Evolutionary conservation across 2,329 filamentous ascomycete species (phyloP).

Genomic region (Phoma sp.): DNA sequence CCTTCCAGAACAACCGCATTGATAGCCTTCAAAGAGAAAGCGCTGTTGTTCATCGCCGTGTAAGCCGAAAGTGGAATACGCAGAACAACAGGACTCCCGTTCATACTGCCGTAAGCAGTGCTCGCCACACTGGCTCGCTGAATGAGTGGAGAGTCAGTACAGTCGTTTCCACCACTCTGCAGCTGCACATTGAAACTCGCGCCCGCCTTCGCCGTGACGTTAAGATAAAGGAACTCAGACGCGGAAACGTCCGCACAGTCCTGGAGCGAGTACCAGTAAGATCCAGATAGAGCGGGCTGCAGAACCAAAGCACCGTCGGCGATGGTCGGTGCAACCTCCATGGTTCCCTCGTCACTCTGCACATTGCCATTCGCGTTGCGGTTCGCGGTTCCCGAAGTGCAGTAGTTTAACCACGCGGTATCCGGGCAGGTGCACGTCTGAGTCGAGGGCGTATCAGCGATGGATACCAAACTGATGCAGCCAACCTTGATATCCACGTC

Average conservation of each 20-base stretch:
- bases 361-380: constrained; percentile 9
- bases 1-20: constrained; percentile 8
- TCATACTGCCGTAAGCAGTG: constrained; percentile 10
- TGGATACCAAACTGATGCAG: constrained; percentile 6
- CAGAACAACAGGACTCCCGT: constrained; percentile 8
- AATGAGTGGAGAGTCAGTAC: not conserved
- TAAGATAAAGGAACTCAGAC: constrained; percentile 4
- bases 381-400: constrained; percentile 5
- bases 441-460: not conserved
- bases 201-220: constrained; percentile 13
- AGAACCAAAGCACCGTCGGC: constrained; percentile 6
- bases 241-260: constrained; percentile 9
- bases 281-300: constrained; percentile 4
- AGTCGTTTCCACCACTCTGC: constrained; percentile 7
- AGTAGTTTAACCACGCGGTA: constrained; percentile 16
- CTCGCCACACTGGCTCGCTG: constrained; percentile 1
- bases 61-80: constrained; percentile 10
- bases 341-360: constrained; percentile 17
- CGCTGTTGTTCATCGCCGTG: constrained; percentile 1
- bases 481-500: constrained; percentile 7
- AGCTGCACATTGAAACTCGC: constrained; percentile 16
- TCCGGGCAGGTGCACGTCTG: constrained; percentile 11
- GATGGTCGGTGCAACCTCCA: constrained; percentile 4
- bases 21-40: constrained; percentile 1
- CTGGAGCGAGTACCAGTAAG: constrained; percentile 17